Base-by-base conservation (phyloP, 2,329 filamentous ascomycete genomes). In the Fusarium pseudonygamai region DNA sequence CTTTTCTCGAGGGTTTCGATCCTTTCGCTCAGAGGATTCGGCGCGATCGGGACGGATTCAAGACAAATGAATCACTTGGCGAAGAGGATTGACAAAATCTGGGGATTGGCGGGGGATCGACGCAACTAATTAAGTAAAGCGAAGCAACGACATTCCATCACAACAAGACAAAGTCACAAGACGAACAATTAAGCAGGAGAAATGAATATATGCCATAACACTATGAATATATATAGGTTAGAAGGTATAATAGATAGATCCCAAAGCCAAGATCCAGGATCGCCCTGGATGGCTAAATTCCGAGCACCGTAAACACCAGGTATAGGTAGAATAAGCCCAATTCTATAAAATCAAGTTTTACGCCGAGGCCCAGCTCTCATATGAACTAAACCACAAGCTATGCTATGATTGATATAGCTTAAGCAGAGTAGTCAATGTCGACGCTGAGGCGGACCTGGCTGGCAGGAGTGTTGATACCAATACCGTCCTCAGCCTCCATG, bases 391-490 rank as follows among this genome's bases (percentile, higher is more conserved):
- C 58, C 57, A 32, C 30, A 39, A 12, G 37, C 40, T 14, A 42
- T 26, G 37, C 40, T 14, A 42, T 26, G n/a, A 9, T 36, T 30
- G 30, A 28, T 24, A 26, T n/a, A 50, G 42, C 50, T 65, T 72
- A 73, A 32, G 7, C 45, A 37, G 52, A 28, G 76, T 80, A 81
- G 73, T 78, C 80, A 50, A 85, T 77, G 39, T 73, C 78, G 71
- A 83, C 76, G 8, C 65, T 58, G 13, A 85, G 75, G 69, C 69
- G 64, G 53, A 77, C 76, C 34, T 76, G 69, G 52, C 78, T 76
- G 37, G 76, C 60, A 65, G 76, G 69, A 59, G 83, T 56, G 80
- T 85, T 85, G 72, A 84, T 80, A 47, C 84, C 84, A 22, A 83
- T 47, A 49, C 84, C 84, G 58, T 85, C 84, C 2, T 61, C 34